These are phyloP conservation scores for Ogataea glucozyma DNA, from an alignment of 805 yeast species.

Conservation along the genomic window DNA sequence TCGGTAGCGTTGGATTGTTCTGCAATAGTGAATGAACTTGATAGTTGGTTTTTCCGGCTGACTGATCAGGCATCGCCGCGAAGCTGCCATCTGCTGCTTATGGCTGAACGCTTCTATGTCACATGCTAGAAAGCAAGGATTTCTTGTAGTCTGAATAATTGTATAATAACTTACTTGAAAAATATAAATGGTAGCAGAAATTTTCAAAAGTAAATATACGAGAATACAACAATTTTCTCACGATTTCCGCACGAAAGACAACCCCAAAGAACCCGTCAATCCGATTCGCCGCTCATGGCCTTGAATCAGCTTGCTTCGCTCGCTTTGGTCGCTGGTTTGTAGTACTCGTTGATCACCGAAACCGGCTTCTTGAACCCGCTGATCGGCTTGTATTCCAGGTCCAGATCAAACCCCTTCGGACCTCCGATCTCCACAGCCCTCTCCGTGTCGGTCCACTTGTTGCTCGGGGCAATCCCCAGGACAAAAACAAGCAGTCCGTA, in stretches of 20 bases:
- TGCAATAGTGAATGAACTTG: slow-evolving; percentile 17
- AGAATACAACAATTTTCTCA: too few species aligned
- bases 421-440: slow-evolving; percentile 44
- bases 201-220: too few species aligned
- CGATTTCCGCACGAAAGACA: too few species aligned
- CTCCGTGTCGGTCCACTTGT: slow-evolving; percentile 39
- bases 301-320: too few species aligned
- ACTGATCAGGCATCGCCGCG: slow-evolving; percentile 18
- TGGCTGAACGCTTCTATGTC: too few species aligned
- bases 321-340: too few species aligned
- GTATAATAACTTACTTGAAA: too few species aligned
- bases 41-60: slow-evolving; percentile 17
- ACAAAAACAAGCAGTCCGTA: slow-evolving; percentile 48
- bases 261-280: too few species aligned
- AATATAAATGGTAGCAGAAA: too few species aligned
- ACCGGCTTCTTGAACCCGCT: slow-evolving; percentile 38
- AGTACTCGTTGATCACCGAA: slow-evolving; percentile 43
- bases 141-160: too few species aligned
- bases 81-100: slow-evolving; percentile 44
- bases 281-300: too few species aligned
- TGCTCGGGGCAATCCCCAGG: slow-evolving; percentile 40
- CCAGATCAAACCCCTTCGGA: slow-evolving; percentile 39
- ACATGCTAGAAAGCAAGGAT: too few species aligned
- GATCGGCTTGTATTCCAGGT: slow-evolving; percentile 39
- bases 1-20: slow-evolving; percentile 24